Conservation (phyloP, 495 filamentous ascomycete genomes). For the Tuber calosporum region DNA sequence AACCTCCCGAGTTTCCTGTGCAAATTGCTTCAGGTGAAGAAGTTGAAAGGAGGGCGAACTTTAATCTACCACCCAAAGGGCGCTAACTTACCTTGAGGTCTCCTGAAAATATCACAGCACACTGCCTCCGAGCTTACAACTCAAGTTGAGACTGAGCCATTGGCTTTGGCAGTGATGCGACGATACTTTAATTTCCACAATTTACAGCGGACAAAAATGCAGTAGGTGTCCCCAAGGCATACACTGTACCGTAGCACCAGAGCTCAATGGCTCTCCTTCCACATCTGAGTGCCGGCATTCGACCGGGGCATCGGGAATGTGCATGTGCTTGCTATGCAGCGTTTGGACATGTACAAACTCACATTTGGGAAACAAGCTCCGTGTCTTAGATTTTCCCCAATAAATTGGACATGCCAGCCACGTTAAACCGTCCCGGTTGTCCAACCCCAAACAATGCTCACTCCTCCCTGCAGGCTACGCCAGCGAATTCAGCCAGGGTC, state of each 20-base stretch:
- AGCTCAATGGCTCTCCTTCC: not conserved
- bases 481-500: not conserved
- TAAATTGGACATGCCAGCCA: not conserved
- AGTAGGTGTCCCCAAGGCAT: not conserved
- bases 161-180: not conserved
- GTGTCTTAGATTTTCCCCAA: conserved; percentile 4
- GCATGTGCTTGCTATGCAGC: not conserved
- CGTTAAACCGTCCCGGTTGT: not conserved
- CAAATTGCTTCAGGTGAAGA: not conserved
- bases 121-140: not conserved
- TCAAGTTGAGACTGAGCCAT: not conserved
- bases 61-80: not conserved
- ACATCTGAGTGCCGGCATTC: not conserved
- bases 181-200: not conserved
- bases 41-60: not conserved
- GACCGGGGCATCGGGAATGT: not conserved
- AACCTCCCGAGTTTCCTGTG: not conserved
- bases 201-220: not conserved
- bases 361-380: not conserved
- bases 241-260: not conserved
- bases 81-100: not conserved
- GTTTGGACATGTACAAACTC: not conserved
- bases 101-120: not conserved
- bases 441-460: not conserved
- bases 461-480: not conserved